Percentiles rank a stretch among this genome's conserved stretches.
Conservation (phyloP, 108 stramenopile species). For the Nitzschia palea region DNA sequence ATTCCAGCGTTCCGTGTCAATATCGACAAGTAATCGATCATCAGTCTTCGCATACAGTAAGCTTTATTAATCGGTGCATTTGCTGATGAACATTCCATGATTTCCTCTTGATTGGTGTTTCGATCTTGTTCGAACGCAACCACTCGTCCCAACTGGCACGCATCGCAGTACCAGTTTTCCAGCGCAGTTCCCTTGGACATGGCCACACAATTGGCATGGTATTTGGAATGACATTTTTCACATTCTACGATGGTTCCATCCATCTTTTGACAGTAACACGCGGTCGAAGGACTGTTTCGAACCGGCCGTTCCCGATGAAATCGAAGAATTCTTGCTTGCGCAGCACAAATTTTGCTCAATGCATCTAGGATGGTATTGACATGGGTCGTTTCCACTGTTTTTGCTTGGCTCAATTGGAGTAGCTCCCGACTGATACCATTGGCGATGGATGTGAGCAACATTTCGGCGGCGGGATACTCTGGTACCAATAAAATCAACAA, state of each 20-base stretch:
- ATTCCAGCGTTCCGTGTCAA: constrained; percentile 35
- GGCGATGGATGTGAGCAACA: constrained; percentile 72
- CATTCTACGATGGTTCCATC: constrained; percentile 86
- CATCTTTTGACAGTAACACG: constrained; percentile 69
- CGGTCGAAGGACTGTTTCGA: constrained; percentile 5
- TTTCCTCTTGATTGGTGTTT: constrained; percentile 31
- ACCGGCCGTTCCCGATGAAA: constrained; percentile 58
- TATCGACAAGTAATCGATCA: constrained; percentile 57
- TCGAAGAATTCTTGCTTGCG: constrained; percentile 54
- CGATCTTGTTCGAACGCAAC: constrained; percentile 40
- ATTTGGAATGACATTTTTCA: constrained; percentile 82
- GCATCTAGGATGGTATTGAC: constrained; percentile 84
- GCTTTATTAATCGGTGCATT: constrained; percentile 22
- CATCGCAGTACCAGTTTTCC: constrained; percentile 80
- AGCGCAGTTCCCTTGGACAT: constrained; percentile 63
- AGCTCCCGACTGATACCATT: constrained; percentile 59
- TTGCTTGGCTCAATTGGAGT: constrained; percentile 29
- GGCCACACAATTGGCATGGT: constrained; percentile 76
- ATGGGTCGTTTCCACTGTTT: constrained; percentile 68
- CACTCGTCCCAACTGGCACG: constrained; percentile 65
- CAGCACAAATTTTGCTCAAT: constrained; percentile 81
- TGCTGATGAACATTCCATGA: constrained; percentile 33
- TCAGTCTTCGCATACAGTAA: constrained; percentile 61
- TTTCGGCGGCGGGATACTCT: constrained; percentile 90
- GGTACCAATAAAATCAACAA: constrained; percentile 72